These are phyloP conservation scores for Monascus purpureus DNA, from an alignment of 495 filamentous ascomycete species.

Conservation along the genomic window DNA sequence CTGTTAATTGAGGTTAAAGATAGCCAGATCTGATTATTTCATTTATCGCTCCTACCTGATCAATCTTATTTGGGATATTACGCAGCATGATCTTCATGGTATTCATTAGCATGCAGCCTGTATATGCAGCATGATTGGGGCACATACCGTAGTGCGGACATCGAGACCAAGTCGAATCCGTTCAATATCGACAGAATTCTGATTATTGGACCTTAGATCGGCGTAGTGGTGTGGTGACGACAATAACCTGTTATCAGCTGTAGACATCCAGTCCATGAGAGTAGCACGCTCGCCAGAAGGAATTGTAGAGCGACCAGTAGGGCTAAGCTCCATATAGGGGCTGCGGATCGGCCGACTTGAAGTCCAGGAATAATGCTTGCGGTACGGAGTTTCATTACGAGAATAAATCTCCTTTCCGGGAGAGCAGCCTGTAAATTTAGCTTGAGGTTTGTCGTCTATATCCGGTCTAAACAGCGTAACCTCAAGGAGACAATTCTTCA, in stretches of 20 bases:
- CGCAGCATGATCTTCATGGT: conserved; percentile 72
- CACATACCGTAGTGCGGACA: conserved; percentile 57
- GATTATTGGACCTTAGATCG: conserved; percentile 26
- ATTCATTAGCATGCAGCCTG: conserved; percentile 4
- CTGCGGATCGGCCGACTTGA: conserved; percentile 7
- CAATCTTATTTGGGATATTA: conserved; percentile 87
- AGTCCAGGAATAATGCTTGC: conserved; percentile 4
- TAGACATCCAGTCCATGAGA: conserved; percentile 19
- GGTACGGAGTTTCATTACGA: conserved; percentile 4
- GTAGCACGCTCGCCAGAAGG: conserved; percentile 17
- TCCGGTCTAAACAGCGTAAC: conserved; percentile 13
- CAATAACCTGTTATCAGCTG: conserved; percentile 9
- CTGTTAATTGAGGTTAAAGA: conserved; percentile 12
- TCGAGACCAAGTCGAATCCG: conserved; percentile 53
- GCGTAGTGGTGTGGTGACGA: conserved; percentile 11
- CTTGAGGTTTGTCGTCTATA: conserved; percentile 6
- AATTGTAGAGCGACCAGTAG: conserved; percentile 25
- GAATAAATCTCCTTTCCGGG: conserved; percentile 5
- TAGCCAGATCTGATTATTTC: background rate
- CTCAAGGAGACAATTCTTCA: conserved; percentile 17
- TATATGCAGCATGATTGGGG: conserved; percentile 4
- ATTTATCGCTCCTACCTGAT: conserved; percentile 36
- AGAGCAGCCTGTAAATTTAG: conserved; percentile 4
- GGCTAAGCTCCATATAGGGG: conserved; percentile 21
- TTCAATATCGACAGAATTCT: conserved; percentile 53